Evolutionary conservation across 1,284 basidiomycete species (phyloP), one percentile per base, ranked within the genome.

Genomic region (Pascua guehoae): DNA sequence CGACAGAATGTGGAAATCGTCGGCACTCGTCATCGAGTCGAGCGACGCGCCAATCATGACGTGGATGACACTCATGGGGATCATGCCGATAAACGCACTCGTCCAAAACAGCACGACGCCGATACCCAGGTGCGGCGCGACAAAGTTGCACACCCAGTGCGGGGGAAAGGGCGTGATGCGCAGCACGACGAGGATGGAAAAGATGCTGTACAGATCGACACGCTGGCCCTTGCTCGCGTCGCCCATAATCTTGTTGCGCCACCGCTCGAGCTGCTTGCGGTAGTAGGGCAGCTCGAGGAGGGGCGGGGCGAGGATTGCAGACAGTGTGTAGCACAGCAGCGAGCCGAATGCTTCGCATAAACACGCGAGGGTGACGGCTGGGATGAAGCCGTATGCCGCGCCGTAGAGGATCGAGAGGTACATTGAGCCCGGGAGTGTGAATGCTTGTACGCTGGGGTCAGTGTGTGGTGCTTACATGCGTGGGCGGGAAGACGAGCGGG

Each of bases 401-500:
- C 95, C 95, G 12, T 90, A 93, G 9, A 98, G 85, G 70, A 98
- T 97, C 51, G 91, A 92, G 59, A 98, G 85, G 74, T 98, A 98
- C 94, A 98, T 98, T 18, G 91, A 95, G 0, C 95, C 95, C 0
- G 95, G 95, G 7, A 98, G 83, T 2, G 91, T 93, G 77, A 98
- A 98, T 0, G 93, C 91, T 81, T 98, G 95, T 5, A 98, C 82
- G 77, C 91, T 93, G 72, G 15, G 49, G 42, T 58, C 37, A 57
- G 61, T 47, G 49, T 47, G 49, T 11, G 16, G 15, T 32, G 9
- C 12, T 3, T 10, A 4, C 12, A 17, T n/a, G n/a, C 37, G n/a
- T 15, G 14, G 2, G 18, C 49, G 37, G 12, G 32, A 8, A 7
- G 24, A 32, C 24, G 24, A 7, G 24, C n/a, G 24, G 4, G 24